A percentile compares a stretch with the other conserved stretches of the same genome.
Evolutionary conservation across 2,329 filamentous ascomycete species (phyloP).

Genomic region (Colletotrichum theobromicola): DNA sequence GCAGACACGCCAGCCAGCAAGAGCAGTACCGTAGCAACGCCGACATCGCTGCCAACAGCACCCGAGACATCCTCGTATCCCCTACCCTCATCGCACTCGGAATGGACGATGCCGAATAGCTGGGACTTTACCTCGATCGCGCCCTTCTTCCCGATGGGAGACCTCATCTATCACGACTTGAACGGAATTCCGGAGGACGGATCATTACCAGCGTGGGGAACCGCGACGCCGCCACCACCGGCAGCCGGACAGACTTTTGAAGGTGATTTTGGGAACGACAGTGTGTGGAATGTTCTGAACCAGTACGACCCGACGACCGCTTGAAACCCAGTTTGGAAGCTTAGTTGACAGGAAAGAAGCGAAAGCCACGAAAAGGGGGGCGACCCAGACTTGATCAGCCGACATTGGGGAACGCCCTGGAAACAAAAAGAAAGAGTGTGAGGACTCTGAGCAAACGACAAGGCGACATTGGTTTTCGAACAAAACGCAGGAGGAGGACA

Average conservation of each 20-base stretch:
- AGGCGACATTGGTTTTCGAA: not conserved
- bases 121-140: constrained; percentile 58
- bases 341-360: not conserved
- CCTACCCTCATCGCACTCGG: constrained; percentile 10
- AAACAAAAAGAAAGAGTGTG: not conserved
- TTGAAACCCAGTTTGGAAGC: not conserved
- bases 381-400: not conserved
- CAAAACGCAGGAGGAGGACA: not conserved
- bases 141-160: constrained; percentile 61
- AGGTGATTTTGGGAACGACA: constrained; percentile 59
- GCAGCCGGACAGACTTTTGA: constrained; percentile 50
- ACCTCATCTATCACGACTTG: constrained; percentile 63
- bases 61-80: constrained; percentile 28
- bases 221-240: constrained; percentile 23
- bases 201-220: constrained; percentile 26
- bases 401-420: not conserved
- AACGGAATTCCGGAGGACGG: constrained; percentile 42
- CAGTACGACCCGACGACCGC: constrained; percentile 40
- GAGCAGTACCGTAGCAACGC: constrained; percentile 16
- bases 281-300: constrained; percentile 62
- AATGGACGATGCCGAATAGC: constrained; percentile 46
- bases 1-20: constrained; percentile 21
- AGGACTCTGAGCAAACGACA: constrained; percentile 13
- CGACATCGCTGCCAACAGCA: constrained; percentile 22
- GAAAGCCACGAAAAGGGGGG: not conserved